Evolutionary conservation across 2,329 filamentous ascomycete species (phyloP).

Genomic region (Passalora sequoiae): DNA sequence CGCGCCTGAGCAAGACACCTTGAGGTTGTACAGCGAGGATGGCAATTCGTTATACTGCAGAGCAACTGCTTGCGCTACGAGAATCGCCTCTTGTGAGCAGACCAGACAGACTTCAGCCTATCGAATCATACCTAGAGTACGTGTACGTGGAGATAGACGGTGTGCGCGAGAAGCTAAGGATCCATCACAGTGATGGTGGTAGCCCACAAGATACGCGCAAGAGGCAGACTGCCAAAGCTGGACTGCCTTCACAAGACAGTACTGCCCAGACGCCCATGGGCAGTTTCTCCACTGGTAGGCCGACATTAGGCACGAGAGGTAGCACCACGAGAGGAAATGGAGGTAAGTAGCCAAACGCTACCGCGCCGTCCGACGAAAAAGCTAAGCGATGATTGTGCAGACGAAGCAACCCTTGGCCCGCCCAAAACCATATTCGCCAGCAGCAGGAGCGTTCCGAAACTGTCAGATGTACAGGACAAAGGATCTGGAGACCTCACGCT

Average conservation of each 20-base stretch:
- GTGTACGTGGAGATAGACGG: constrained; percentile 34
- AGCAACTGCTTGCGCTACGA: constrained; percentile 69
- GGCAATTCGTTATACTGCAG: constrained; percentile 62
- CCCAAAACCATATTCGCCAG: constrained; percentile 80
- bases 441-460: constrained; percentile 52
- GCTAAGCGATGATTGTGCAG: constrained; percentile 50
- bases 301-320: constrained; percentile 26
- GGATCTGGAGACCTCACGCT: constrained; percentile 31
- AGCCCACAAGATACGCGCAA: constrained; percentile 14
- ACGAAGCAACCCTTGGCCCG: constrained; percentile 81
- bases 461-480: constrained; percentile 29
- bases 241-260: constrained; percentile 19
- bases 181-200: constrained; percentile 33
- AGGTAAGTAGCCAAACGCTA: constrained; percentile 20
- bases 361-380: not conserved
- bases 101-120: constrained; percentile 71
- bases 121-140: constrained; percentile 96
- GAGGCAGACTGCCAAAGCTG: constrained; percentile 6
- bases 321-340: constrained; percentile 19
- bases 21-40: constrained; percentile 17
- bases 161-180: constrained; percentile 36
- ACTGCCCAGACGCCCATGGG: constrained; percentile 30
- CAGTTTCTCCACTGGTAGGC: constrained; percentile 33
- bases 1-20: constrained; percentile 7
- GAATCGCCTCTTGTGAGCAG: constrained; percentile 78